Evolutionary conservation across 2,329 filamentous ascomycete species (phyloP).

Genomic region (Triangularia setosa): DNA sequence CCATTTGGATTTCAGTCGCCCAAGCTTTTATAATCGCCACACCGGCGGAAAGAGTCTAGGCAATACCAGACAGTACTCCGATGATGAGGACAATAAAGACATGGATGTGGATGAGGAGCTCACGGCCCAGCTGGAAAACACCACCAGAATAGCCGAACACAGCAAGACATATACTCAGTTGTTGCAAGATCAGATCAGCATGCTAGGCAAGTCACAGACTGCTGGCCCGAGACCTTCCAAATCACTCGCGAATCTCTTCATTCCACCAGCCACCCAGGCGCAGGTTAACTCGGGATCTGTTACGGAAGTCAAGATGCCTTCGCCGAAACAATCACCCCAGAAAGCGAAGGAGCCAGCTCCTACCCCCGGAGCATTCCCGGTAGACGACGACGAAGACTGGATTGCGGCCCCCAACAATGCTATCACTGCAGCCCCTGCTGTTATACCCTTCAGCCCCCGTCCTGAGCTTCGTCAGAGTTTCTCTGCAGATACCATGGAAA

Average conservation of each 20-base stretch:
- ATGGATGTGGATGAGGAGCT: conserved; percentile 46
- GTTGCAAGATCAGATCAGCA: conserved; percentile 87
- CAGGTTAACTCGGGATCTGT: conserved; percentile 6
- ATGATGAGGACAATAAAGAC: conserved; percentile 45
- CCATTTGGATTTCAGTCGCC: conserved; percentile 68
- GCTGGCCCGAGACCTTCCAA: conserved; percentile 46
- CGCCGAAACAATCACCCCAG: conserved; percentile 32
- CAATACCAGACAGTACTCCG: conserved; percentile 28
- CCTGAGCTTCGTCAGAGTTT: conserved; percentile 57
- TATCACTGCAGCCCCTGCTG: conserved; percentile 31
- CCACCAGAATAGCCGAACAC: conserved; percentile 54
- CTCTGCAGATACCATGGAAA: conserved; percentile 59
- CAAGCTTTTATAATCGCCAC: conserved; percentile 69
- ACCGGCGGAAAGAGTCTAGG: conserved; percentile 72
- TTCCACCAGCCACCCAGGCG: conserved; percentile 28
- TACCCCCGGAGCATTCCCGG: conserved; percentile 59
- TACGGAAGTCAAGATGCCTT: conserved; percentile 27
- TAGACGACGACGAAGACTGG: conserved; percentile 61
- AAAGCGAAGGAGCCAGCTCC: conserved; percentile 29
- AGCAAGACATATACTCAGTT: conserved; percentile 92
- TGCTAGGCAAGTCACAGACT: conserved; percentile 57
- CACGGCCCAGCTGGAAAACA: conserved; percentile 41
- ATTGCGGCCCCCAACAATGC: conserved; percentile 49
- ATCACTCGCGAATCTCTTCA: conserved; percentile 38
- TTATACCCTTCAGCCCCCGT: conserved; percentile 34